These are phyloP conservation scores for Suhomyces terraborum DNA, from an alignment of 1,139 yeast species.

Conservation along the genomic window DNA sequence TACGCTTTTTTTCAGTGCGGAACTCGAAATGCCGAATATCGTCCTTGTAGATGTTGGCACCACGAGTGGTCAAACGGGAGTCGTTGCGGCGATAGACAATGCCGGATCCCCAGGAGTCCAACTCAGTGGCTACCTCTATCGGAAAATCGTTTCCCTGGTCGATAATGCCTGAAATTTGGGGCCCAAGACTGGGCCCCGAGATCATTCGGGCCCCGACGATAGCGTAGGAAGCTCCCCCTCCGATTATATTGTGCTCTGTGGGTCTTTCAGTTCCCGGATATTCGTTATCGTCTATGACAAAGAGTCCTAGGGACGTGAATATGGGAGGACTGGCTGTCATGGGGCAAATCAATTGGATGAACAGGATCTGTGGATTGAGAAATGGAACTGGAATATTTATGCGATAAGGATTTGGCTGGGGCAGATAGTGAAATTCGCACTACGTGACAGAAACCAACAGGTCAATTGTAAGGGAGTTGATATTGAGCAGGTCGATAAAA, in stretches of 20 bases:
- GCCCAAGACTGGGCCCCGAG: constrained; percentile 36
- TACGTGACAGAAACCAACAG: too few species aligned
- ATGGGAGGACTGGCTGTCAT: constrained; percentile 18
- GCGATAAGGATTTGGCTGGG: too few species aligned
- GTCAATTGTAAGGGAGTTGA: too few species aligned
- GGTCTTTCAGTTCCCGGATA: constrained; percentile 46
- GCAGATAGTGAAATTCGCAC: too few species aligned
- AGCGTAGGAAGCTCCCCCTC: constrained; percentile 91
- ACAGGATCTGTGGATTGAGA: too few species aligned
- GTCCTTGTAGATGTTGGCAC: constrained; percentile 70
- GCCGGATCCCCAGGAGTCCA: constrained; percentile 66
- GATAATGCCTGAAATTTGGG: constrained; percentile 62
- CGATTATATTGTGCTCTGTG: constrained; percentile 60
- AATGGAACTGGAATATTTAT: too few species aligned
- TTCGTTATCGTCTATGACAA: constrained; percentile 86
- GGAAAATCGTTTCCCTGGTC: constrained; percentile 87
- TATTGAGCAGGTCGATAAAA: too few species aligned
- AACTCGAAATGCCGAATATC: constrained; percentile 54
- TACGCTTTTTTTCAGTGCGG: constrained; percentile 62
- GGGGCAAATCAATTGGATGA: too few species aligned
- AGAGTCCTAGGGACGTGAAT: constrained; percentile 78
- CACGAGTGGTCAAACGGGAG: constrained; percentile 70
- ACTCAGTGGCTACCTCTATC: constrained; percentile 36
- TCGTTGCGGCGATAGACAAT: constrained; percentile 53
- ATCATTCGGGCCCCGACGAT: constrained; percentile 73